Base-by-base conservation (phyloP, 2,329 filamentous ascomycete species). In the Colletotrichum graminicola region DNA sequence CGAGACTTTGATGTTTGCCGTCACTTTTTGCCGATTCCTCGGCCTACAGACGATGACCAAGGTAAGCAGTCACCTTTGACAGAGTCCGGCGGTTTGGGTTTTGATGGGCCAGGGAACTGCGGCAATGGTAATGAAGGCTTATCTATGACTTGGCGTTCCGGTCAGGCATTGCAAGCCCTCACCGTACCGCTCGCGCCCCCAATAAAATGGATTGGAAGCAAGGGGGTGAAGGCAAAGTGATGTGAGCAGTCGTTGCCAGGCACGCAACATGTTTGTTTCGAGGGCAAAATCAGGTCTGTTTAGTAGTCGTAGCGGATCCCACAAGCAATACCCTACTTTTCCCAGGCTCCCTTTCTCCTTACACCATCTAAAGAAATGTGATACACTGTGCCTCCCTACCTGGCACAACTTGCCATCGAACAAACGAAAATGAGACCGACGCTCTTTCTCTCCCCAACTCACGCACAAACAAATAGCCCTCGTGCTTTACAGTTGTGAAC, bases 311-410 rank as follows among this genome's bases (percentile, higher is more conserved):
- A 64, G 61, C 29, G 64, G 54, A 60, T 68, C 68, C 65, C 68
- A 29, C 47, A 61, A 56, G 67, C 59, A 64, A 69, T 41, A 56
- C 69, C 65, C 66, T 69, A 60, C 54, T 72, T 69, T 69, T 64
- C 51, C 65, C 47, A 23, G 39, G 54, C 52, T 60, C 45, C 69
- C 54, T 45, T 72, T 69, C 65, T 72, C 69, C 65, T 72, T 68
- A 69, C 69, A 72, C 69, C 66, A 54, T 72, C 65, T 72, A 69
- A 23, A 56, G 56, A 63, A 68, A 49, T 60, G 61, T 51, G 52
- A 49, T 72, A 64, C 59, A 41, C 6, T 21, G 39, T 63, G 47
- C 69, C 59, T 16, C 52, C 10, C 29, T 49, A 55, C 39, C 32
- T 43, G 54, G 47, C 67, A 55, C 52, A 47, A 43, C 21, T 26